These are phyloP conservation scores for Niebla homalea DNA, from an alignment of 495 filamentous ascomycete species.

Conservation along the genomic window DNA sequence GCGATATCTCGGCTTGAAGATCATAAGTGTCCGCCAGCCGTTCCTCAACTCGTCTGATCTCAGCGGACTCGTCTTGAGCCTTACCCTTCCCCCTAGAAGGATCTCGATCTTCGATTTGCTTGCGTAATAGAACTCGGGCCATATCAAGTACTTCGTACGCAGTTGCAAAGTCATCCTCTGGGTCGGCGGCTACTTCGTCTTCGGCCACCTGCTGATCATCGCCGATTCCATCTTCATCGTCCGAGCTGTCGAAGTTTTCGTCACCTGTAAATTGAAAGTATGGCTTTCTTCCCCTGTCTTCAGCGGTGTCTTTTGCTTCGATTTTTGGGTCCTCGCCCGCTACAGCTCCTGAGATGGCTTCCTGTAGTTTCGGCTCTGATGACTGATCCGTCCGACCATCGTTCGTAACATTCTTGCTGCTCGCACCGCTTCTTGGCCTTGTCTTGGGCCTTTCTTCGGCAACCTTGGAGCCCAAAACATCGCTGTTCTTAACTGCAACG, in stretches of 20 bases:
- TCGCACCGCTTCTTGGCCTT: slow-evolving; percentile 26
- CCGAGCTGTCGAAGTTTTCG: slow-evolving; percentile 72
- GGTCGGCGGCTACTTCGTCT: slow-evolving; percentile 44
- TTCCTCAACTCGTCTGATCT: slow-evolving; percentile 56
- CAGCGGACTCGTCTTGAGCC: slow-evolving; percentile 33
- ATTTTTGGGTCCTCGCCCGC: slow-evolving; percentile 20
- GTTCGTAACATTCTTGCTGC: slow-evolving; percentile 5
- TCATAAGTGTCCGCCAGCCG: slow-evolving; percentile 83
- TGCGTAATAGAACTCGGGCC: slow-evolving; percentile 64
- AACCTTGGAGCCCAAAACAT: slow-evolving; percentile 78
- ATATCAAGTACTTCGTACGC: slow-evolving; percentile 90
- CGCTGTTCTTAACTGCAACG: slow-evolving; percentile 83
- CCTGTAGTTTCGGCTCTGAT: slow-evolving; percentile 4
- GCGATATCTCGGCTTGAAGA: slow-evolving; percentile 80
- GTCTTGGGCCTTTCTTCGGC: slow-evolving; percentile 37
- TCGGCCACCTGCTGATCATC: slow-evolving; percentile 32
- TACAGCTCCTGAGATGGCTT: slow-evolving; percentile 23
- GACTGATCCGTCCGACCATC: background rate
- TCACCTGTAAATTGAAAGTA: slow-evolving; percentile 89
- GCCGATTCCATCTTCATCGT: slow-evolving; percentile 50
- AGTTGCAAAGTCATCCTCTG: slow-evolving; percentile 79
- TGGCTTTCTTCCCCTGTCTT: slow-evolving; percentile 40
- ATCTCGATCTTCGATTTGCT: slow-evolving; percentile 43
- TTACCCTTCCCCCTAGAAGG: slow-evolving; percentile 33
- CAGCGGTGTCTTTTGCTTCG: slow-evolving; percentile 6